These are phyloP conservation scores for Geotrichum histeridarum DNA, from an alignment of 1,139 yeast species.

Conservation along the genomic window DNA sequence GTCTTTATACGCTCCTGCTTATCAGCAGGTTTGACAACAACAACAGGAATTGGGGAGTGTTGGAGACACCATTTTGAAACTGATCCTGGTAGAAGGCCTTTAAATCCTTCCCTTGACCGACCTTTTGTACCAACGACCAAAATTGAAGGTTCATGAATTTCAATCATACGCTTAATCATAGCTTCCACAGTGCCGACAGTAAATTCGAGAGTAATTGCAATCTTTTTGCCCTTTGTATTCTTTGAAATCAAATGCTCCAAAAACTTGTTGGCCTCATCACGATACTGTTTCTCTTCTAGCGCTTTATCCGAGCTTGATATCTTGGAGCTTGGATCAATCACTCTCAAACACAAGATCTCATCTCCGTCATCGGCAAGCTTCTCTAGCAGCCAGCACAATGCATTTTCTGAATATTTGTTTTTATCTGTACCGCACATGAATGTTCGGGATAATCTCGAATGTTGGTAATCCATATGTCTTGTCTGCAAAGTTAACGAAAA, in stretches of 20 bases:
- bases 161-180: conserved; percentile 48
- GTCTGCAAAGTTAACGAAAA: conserved; percentile 49
- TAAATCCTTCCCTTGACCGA: conserved; percentile 42
- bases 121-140: conserved; percentile 61
- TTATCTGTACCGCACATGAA: conserved; percentile 58
- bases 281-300: conserved; percentile 38
- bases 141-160: conserved; percentile 60
- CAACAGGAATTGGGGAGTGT: conserved; percentile 63
- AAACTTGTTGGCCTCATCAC: conserved; percentile 39
- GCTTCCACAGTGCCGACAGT: conserved; percentile 60
- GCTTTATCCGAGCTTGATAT: conserved; percentile 25
- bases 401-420: conserved; percentile 52
- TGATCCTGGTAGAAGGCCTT: conserved; percentile 44
- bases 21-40: conserved; percentile 57
- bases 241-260: conserved; percentile 45
- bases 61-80: conserved; percentile 59
- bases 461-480: conserved; percentile 53
- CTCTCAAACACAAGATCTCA: conserved; percentile 57
- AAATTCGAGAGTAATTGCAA: conserved; percentile 53
- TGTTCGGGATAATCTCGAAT: conserved; percentile 55
- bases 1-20: conserved; percentile 36
- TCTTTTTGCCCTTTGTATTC: conserved; percentile 35
- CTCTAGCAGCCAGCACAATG: conserved; percentile 62
- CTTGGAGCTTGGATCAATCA: conserved; percentile 43
- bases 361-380: conserved; percentile 62